phyloP scores from a whole-genome alignment of 257 asterid genomes.

The Plectranthus barbatus region DNA sequence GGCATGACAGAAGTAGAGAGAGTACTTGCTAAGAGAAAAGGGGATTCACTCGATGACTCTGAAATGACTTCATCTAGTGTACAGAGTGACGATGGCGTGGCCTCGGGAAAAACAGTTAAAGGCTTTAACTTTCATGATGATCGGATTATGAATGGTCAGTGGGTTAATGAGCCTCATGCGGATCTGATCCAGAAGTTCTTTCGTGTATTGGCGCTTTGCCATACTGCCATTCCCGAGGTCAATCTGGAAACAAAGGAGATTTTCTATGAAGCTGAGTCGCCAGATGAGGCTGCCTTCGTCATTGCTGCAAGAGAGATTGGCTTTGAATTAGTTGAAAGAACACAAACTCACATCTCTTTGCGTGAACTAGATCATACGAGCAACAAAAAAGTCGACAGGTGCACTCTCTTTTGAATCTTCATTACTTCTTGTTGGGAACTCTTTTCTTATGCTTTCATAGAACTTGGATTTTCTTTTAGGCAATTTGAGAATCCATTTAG shows the following conservation, averaged over 20 bases:
- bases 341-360: conserved; percentile 72
- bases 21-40: conserved; percentile 59
- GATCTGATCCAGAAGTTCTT: conserved; percentile 68
- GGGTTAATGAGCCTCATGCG: conserved; percentile 61
- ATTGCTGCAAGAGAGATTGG: conserved; percentile 94
- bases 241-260: conserved; percentile 51
- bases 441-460: not conserved
- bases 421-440: not conserved
- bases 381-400: conserved; percentile 64
- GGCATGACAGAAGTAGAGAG: conserved; percentile 93
- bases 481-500: too few species aligned
- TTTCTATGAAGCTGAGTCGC: conserved; percentile 93
- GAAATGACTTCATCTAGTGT: conserved; percentile 18
- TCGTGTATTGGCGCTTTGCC: conserved; percentile 82
- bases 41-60: conserved; percentile 25
- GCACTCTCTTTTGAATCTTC: not conserved
- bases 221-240: conserved; percentile 90
- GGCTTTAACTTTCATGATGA: conserved; percentile 88
- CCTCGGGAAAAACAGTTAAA: conserved; percentile 38
- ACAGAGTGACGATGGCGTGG: conserved; percentile 8
- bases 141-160: conserved; percentile 72
- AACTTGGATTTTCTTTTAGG: too few species aligned
- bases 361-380: conserved; percentile 61
- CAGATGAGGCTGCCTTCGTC: conserved; percentile 97
- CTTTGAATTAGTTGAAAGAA: conserved; percentile 71